Conservation (phyloP, 768 basidiomycete genomes). For the Mycena rosella region DNA sequence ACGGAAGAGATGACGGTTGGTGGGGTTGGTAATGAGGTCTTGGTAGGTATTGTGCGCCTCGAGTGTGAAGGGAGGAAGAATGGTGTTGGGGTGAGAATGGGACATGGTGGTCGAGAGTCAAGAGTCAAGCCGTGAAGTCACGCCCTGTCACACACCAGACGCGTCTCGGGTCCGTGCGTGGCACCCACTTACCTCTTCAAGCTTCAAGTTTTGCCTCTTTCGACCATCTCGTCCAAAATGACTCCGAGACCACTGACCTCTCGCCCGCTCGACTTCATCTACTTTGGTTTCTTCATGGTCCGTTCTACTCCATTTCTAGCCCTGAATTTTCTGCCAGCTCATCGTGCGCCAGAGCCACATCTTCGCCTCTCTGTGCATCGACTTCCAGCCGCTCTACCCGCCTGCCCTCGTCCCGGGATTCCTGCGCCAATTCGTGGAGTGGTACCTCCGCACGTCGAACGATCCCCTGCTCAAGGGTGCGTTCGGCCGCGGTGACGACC, state of each 20-base stretch:
- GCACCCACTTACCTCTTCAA: no score
- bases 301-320: conserved; percentile 31
- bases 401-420: conserved; percentile 61
- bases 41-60: no score
- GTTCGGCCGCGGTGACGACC: conserved; percentile 48
- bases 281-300: conserved; percentile 80
- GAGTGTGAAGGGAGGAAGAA: no score
- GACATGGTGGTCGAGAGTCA: no score
- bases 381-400: conserved; percentile 78
- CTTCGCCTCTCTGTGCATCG: conserved; percentile 75
- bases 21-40: no score
- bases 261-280: conserved; percentile 75
- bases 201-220: not conserved
- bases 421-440: conserved; percentile 57
- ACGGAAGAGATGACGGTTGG: no score
- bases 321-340: not conserved
- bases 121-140: not conserved
- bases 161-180: no score
- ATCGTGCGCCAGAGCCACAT: conserved; percentile 64
- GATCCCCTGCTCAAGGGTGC: conserved; percentile 73
- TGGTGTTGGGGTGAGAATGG: no score
- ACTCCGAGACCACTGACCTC: conserved; percentile 55
- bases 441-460: conserved; percentile 69
- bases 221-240: conserved; percentile 1
- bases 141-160: no score